phyloP scores from a whole-genome alignment of 345 rosid genomes.

The Raphanus raphanistrum region DNA sequence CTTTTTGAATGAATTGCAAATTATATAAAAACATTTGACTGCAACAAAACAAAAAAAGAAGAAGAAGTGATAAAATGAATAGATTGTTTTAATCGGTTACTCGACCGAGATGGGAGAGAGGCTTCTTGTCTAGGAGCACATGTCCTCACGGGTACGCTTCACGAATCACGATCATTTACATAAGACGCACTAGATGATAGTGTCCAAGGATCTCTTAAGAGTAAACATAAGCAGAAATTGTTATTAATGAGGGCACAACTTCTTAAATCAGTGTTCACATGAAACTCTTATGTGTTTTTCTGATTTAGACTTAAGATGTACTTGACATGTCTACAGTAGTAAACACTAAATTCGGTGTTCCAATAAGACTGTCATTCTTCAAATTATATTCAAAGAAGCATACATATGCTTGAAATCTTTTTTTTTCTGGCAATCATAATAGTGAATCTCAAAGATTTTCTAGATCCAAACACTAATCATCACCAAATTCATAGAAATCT shows the following conservation, averaged over 20 bases:
- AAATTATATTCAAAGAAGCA: neutral
- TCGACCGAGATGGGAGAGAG: constrained; percentile 86
- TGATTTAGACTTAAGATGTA: neutral
- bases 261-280: neutral
- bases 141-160: constrained; percentile 71
- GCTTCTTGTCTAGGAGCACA: constrained; percentile 78
- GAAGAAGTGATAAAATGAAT: neutral
- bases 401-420: neutral
- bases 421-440: too few species aligned
- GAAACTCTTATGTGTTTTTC: neutral
- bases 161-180: constrained; percentile 56
- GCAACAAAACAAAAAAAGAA: neutral
- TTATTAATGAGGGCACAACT: neutral
- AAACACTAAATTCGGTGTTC: neutral
- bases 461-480: too few species aligned
- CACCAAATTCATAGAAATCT: too few species aligned
- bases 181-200: neutral
- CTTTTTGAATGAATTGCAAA: neutral
- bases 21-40: neutral
- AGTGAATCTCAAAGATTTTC: too few species aligned
- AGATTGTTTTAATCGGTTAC: constrained; percentile 54
- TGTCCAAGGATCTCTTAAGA: neutral
- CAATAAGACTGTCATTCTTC: constrained; percentile 3
- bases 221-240: neutral
- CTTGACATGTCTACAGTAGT: neutral